Evolutionary conservation across 2,329 filamentous ascomycete species (phyloP), one percentile per base, ranked within the genome.

Genomic region (Hypoxylon sp.): DNA sequence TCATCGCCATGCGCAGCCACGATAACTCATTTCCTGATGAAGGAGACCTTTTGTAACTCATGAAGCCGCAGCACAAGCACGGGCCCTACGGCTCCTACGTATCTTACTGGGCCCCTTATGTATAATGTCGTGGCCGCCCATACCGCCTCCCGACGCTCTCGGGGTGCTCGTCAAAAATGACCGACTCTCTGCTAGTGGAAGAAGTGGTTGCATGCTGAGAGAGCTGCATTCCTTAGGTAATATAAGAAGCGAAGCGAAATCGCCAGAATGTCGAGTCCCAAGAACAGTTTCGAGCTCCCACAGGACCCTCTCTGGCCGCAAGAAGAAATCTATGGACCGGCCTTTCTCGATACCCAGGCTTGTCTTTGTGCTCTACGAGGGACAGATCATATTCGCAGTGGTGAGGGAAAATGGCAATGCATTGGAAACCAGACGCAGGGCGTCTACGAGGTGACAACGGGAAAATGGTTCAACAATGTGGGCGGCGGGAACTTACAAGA

Each of bases 361-460:
- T 83, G 81, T 57, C 74, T 82, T 24, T 83, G 81, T 47, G 78
- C 79, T 13, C 71, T 82, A 11, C 75, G 76, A 22, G 47, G 69
- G 17, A 59, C 74, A 2, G 73, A 76, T 1, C 57, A 64, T 13
- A 59, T 70, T 22, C 59, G 66, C 10, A 73, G 59, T 55, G 58
- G 63, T 5, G 54, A 71, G 26, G 73, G 75, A 10, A 74, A 76
- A n/a, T 84, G 82, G 82, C 81, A 82, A 65, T 84, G 82, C 67
- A 80, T 83, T 31, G 82, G 82, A 11, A 82, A 84, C 64, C 82
- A 83, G 67, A 83, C 80, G 0, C 73, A 82, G 47, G 77, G 76
- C 1, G 76, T 82, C 1, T 82, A 82, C 59, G 67, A 64, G 2
- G 74, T 75, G 17, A 80, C 72, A 19, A 77, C 73, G 2, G 82